Base-by-base conservation (phyloP, 1,284 basidiomycete genomes). In the Ganoderma sp. region DNA sequence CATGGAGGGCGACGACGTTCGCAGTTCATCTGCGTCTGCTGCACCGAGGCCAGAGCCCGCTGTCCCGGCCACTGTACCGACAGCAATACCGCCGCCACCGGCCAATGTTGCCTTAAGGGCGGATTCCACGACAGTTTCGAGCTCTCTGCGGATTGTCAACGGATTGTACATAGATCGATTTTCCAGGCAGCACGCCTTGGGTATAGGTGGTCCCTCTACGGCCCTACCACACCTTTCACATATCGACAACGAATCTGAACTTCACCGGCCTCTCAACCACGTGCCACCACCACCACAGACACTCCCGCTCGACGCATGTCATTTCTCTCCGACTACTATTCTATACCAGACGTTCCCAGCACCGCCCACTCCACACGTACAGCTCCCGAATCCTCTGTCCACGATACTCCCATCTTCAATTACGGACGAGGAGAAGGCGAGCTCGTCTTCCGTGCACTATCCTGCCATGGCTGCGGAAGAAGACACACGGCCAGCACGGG, bases 121-220 rank as follows among this genome's bases (percentile, higher is more conserved):
- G 14, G 37, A 19, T 25, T 60, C 58, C 10, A 34, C 41, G 22
- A 34, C 39, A 28, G 22, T 62, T 17, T 54, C 64, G 3, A 39
- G 52, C 14, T 59, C 34, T 32, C 42, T 68, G 4, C 42, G 45
- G n/a, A 17, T 65, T n/a, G 56, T 68, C 15, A 54, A 59, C 25
- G 64, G 64, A 8, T 3, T 43, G 3, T 65, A 65, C 37, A 59
- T 42, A 17, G 67, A 68, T 42, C 52, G 67, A 22, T 43, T 58
- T 15, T 10, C 5, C 25, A 25, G 42, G 2, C 10, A 0, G 14
- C 17, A 45, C 1, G 7, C 9, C 8, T 59, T 37, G 39, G 37
- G 15, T 32, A 42, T 12, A 28, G 41, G n/a, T 7, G 39, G 41
- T 1, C n/a, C 28, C 15, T 43, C 14, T 22, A 39, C 34, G 10